Evolutionary conservation across 306 rosid genomes (phyloP).

Genomic region (Prunus fruticosa): DNA sequence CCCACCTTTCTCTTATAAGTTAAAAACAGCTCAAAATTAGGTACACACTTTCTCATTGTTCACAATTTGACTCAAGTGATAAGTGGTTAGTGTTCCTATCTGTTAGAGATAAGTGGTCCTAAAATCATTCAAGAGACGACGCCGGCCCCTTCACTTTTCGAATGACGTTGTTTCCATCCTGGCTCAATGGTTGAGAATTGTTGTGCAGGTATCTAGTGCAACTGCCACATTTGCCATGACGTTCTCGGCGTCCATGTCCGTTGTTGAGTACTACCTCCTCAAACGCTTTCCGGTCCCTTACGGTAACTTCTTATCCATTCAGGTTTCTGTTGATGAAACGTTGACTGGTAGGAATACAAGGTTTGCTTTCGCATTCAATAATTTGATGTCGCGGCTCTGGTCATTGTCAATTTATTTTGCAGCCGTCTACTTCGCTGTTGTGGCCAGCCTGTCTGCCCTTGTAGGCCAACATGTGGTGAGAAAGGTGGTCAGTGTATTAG

Average conservation of each 20-base stretch:
- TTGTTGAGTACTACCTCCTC: constrained; percentile 62
- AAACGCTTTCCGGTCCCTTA: constrained; percentile 73
- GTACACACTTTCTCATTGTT: too few species aligned
- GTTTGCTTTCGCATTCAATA: background rate
- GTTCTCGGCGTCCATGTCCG: constrained; percentile 83
- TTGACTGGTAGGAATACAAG: background rate
- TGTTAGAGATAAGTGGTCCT: too few species aligned
- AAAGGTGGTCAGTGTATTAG: constrained; percentile 43
- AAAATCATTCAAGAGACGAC: too few species aligned
- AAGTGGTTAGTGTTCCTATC: too few species aligned
- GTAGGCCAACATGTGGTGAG: constrained; percentile 64
- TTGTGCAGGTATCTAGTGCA: constrained; percentile 76
- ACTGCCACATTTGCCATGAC: constrained; percentile 82
- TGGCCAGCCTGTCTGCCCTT: constrained; percentile 63
- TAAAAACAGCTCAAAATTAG: too few species aligned
- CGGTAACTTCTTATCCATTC: constrained; percentile 29
- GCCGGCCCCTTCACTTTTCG: too few species aligned
- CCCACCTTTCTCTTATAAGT: too few species aligned
- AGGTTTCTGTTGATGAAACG: background rate
- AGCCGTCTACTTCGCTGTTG: constrained; percentile 51
- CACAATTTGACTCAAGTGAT: too few species aligned
- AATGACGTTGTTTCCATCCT: too few species aligned
- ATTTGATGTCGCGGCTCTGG: background rate
- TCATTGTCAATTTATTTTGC: constrained; percentile 1
- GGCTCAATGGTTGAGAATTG: too few species aligned